These are phyloP conservation scores for Pseudomonodictys pantanalensis DNA, from an alignment of 495 filamentous ascomycete species.

Conservation along the genomic window DNA sequence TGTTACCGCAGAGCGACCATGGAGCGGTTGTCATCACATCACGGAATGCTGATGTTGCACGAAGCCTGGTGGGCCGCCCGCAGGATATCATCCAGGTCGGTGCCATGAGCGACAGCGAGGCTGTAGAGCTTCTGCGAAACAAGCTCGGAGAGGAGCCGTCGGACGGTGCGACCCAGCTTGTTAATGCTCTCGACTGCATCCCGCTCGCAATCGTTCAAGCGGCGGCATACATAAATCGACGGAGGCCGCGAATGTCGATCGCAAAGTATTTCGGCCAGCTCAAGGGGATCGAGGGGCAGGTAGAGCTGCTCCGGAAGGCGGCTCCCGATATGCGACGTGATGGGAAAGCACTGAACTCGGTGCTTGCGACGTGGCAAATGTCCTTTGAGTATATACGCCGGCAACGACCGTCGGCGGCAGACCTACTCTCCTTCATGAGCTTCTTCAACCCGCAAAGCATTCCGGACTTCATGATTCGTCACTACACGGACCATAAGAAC, in stretches of 20 bases:
- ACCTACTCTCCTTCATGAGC: slow-evolving; percentile 33
- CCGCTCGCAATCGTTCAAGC: slow-evolving; percentile 31
- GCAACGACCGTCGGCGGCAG: slow-evolving; percentile 25
- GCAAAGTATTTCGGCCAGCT: slow-evolving; percentile 42
- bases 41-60: slow-evolving; percentile 20
- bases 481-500: slow-evolving; percentile 17
- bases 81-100: slow-evolving; percentile 14
- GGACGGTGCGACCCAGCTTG: slow-evolving; percentile 15
- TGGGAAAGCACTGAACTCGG: slow-evolving; percentile 40
- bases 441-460: slow-evolving; percentile 33
- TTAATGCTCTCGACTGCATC: slow-evolving; percentile 24
- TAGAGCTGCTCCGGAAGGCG: slow-evolving; percentile 42
- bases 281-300: slow-evolving; percentile 40
- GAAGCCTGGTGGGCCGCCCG: slow-evolving; percentile 14
- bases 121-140: slow-evolving; percentile 15
- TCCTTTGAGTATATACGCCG: slow-evolving; percentile 48
- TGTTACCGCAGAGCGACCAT: slow-evolving; percentile 17
- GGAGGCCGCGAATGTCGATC: slow-evolving; percentile 34
- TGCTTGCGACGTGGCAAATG: slow-evolving; percentile 47
- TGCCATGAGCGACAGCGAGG: slow-evolving; percentile 11
- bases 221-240: slow-evolving; percentile 24
- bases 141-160: slow-evolving; percentile 29
- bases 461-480: slow-evolving; percentile 28
- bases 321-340: slow-evolving; percentile 44
- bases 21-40: slow-evolving; percentile 23